These are phyloP conservation scores for Penicillium lagena DNA, from an alignment of 495 filamentous ascomycete genomes.

Conservation along the genomic window DNA sequence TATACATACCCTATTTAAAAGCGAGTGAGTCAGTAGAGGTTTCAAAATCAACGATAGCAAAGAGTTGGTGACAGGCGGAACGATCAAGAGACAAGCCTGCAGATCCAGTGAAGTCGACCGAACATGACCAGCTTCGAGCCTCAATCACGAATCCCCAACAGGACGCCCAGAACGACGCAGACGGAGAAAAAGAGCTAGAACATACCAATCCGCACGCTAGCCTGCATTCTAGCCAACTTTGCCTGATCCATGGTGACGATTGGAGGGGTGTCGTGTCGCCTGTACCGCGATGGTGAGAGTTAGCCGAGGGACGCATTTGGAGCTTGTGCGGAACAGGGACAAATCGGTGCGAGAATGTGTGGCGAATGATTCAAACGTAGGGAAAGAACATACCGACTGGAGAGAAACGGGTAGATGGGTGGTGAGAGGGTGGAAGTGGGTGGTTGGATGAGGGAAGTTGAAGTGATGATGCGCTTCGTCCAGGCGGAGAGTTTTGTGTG, in stretches of 20 bases:
- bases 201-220: slow-evolving; percentile 52
- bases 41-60: not conserved
- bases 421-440: no score
- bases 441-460: no score
- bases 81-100: not conserved
- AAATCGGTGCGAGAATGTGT: not conserved
- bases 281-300: slow-evolving; percentile 5
- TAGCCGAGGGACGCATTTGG: slow-evolving; percentile 5
- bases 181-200: slow-evolving; percentile 11
- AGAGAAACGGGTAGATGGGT: no score
- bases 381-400: no score
- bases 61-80: not conserved
- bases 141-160: not conserved
- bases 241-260: slow-evolving; percentile 48
- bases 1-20: slow-evolving; percentile 25
- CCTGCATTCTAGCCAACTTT: slow-evolving; percentile 52
- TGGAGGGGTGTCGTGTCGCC: slow-evolving; percentile 17
- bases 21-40: not conserved
- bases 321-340: not conserved
- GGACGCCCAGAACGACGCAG: slow-evolving; percentile 3
- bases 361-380: no score
- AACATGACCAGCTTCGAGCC: not conserved
- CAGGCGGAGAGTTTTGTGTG: no score
- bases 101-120: not conserved
- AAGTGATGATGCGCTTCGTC: no score